Evolutionary conservation across 2,329 filamentous ascomycete genomes (phyloP), one percentile per base, ranked within the genome.

Genomic region (Amauroascus niger): DNA sequence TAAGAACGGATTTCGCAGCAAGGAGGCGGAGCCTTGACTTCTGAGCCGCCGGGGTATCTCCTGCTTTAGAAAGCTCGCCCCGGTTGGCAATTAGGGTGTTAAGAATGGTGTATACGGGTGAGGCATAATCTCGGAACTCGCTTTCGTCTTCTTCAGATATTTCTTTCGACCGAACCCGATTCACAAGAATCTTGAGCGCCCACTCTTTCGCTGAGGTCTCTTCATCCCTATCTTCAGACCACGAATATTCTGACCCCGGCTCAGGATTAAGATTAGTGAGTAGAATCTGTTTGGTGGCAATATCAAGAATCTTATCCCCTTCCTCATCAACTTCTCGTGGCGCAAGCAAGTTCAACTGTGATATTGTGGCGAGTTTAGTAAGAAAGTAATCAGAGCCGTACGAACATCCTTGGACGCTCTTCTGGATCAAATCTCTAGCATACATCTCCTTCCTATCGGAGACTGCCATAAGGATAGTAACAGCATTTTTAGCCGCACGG

Each of bases 401-500:
- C 2, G 78, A 75, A 75, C 87, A 90, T 49, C 82, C 79, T 59
- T 87, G 82, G 59, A 87, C 80, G 55, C 84, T 84, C 65, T 84
- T 86, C 53, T 84, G 80, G 6, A 96, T 71, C 9, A 98, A 77
- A 61, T 94, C 89, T 51, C 85, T 89, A 6, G 88, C 87, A 56
- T 88, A 87, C 73, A 94, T 85, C 64, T 90, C 86, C 67, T 88
- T 93, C 61, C 81, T 81, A 49, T 90, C 82, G 20, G 82, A 76
- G 8, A 83, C 84, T 33, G 87, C 83, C 69, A 95, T 81, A 52
- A 98, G 77, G 59, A 98, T 89, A 26, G 88, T 90, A 47, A 97
- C 83, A 0, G 93, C 93, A 71, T 97, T 89, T 69, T 98, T 98
- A 20, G 91, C 88, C 7, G 88, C 87, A 65, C 84, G 84, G 9